Conservation (phyloP, 2,329 filamentous ascomycete species). For the Exophiala aquamarina region DNA sequence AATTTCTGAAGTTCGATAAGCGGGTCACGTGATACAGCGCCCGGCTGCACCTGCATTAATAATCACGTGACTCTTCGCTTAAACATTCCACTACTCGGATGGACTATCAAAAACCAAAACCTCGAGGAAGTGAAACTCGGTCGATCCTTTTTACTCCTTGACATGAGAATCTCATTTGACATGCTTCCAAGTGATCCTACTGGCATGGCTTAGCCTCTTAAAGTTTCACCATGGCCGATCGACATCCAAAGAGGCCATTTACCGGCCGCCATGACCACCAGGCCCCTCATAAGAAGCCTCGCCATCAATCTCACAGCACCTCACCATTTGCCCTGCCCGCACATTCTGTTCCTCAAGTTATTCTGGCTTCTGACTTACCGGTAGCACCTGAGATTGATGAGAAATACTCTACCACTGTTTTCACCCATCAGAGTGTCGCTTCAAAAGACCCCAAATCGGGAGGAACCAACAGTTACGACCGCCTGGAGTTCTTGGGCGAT, state of each 20-base stretch:
- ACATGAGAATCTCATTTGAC: too few species aligned
- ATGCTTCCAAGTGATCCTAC: neutral
- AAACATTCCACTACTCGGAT: too few species aligned
- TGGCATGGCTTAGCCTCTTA: neutral
- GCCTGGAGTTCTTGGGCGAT: constrained; percentile 86
- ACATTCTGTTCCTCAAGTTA: neutral
- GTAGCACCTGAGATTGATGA: constrained; percentile 22
- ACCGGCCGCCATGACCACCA: neutral
- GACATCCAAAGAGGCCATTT: neutral
- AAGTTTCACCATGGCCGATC: neutral
- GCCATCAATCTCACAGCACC: neutral
- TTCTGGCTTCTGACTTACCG: constrained; percentile 16
- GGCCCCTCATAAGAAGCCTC: neutral
- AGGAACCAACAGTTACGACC: constrained; percentile 63
- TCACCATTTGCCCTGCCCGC: neutral
- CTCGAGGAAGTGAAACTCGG: neutral
- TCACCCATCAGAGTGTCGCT: constrained; percentile 22
- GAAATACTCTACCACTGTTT: constrained; percentile 18
- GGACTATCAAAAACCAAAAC: too few species aligned
- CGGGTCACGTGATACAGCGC: constrained; percentile 3
- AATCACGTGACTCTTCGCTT: too few species aligned
- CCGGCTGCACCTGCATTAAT: constrained; percentile 7
- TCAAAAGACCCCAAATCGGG: constrained; percentile 47
- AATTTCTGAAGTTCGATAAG: too few species aligned
- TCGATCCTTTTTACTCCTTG: neutral